These are phyloP conservation scores for Aquilaria agallochum DNA, from an alignment of 441 rosid genomes.

Conservation along the genomic window DNA sequence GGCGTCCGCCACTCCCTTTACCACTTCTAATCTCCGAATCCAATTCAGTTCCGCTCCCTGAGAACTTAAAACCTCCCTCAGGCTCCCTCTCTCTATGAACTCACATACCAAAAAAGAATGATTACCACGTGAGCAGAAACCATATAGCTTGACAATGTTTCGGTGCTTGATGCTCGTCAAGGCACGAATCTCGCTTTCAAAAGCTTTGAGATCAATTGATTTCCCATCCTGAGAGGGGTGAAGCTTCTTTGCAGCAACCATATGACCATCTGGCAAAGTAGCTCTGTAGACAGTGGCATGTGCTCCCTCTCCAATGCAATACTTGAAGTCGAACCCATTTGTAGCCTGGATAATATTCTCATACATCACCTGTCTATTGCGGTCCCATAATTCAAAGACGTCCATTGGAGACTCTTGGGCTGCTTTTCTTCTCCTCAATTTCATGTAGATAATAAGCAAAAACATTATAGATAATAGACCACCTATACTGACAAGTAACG, in stretches of 20 bases:
- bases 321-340: not conserved
- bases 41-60: slow-evolving; percentile 5
- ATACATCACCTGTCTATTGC: slow-evolving; percentile 5
- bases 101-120: slow-evolving; percentile 10
- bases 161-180: slow-evolving; percentile 1
- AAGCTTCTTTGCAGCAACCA: slow-evolving; percentile 11
- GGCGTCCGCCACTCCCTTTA: slow-evolving; percentile 14
- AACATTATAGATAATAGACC: not conserved
- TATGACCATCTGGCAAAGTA: slow-evolving; percentile 1
- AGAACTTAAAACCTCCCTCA: not conserved
- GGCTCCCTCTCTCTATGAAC: slow-evolving; percentile 3
- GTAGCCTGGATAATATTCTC: slow-evolving; percentile 6
- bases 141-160: slow-evolving; percentile 2
- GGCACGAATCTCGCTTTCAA: not conserved
- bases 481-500: not conserved
- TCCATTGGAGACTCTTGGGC: not conserved
- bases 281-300: slow-evolving; percentile 8
- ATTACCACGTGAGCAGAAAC: slow-evolving; percentile 9
- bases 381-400: not conserved
- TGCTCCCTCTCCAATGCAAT: slow-evolving; percentile 6
- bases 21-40: slow-evolving; percentile 14
- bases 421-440: not conserved
- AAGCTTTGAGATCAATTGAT: not conserved
- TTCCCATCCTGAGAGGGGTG: not conserved
- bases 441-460: slow-evolving; percentile 1